These are phyloP conservation scores for Anastatica hierochuntica DNA, from an alignment of 345 rosid genomes.

Conservation along the genomic window DNA sequence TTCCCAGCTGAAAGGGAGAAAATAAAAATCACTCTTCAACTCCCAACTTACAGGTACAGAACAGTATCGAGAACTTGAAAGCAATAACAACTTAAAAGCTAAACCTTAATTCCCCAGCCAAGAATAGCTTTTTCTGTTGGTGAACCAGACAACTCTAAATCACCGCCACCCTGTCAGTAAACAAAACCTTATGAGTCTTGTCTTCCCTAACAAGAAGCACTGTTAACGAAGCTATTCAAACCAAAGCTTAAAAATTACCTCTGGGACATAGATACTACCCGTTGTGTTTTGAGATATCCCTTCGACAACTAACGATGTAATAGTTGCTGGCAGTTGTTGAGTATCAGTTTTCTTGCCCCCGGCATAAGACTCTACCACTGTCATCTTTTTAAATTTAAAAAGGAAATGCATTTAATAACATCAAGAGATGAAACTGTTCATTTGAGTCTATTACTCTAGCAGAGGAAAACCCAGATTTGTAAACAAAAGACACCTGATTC, in stretches of 20 bases:
- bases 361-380: slow-evolving; percentile 77
- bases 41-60: not conserved
- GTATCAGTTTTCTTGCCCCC: slow-evolving; percentile 50
- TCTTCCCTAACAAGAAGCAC: not conserved
- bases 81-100: not conserved
- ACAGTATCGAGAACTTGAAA: not conserved
- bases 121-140: slow-evolving; percentile 98
- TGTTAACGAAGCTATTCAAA: not conserved
- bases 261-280: slow-evolving; percentile 70
- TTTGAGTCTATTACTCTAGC: not conserved
- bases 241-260: slow-evolving; percentile 30
- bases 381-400: slow-evolving; percentile 38
- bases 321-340: slow-evolving; percentile 35
- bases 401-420: not conserved
- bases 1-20: slow-evolving; percentile 59
- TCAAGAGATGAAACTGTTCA: not conserved
- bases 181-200: slow-evolving; percentile 1
- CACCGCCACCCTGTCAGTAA: slow-evolving; percentile 53
- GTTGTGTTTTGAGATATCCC: slow-evolving; percentile 81
- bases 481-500: slow-evolving; percentile 49
- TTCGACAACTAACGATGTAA: slow-evolving; percentile 46
- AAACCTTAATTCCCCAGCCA: slow-evolving; percentile 84
- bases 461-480: not conserved
- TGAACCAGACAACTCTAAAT: slow-evolving; percentile 68
- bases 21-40: not conserved